These are phyloP conservation scores for Daldinia sp. DNA, from an alignment of 2,329 filamentous ascomycete species.

Conservation along the genomic window DNA sequence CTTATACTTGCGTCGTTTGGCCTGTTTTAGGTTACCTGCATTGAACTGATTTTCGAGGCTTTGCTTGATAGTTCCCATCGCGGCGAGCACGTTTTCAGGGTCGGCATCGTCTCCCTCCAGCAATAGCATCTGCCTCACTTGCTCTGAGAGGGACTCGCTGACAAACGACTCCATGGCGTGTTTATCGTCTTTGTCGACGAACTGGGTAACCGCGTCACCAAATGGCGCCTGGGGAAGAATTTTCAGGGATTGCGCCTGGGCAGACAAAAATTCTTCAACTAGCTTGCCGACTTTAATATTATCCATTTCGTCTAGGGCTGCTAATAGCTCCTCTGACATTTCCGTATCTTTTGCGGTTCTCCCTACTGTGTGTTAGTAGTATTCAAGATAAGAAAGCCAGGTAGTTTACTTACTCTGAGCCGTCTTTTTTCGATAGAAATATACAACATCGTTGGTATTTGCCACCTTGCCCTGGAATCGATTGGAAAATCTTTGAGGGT, in stretches of 20 bases:
- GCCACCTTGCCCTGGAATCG: constrained; percentile 91
- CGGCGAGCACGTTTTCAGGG: constrained; percentile 76
- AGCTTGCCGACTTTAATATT: constrained; percentile 88
- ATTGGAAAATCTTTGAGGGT: constrained; percentile 95
- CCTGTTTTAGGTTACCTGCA: constrained; percentile 69
- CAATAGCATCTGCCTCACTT: constrained; percentile 76
- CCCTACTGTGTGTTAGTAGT: constrained; percentile 41
- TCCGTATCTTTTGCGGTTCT: constrained; percentile 62
- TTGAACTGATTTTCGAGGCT: constrained; percentile 78
- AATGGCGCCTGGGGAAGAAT: constrained; percentile 94
- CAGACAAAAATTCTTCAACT: constrained; percentile 86
- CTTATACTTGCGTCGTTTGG: constrained; percentile 70
- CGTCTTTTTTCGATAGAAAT: constrained; percentile 92
- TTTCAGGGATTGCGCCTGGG: constrained; percentile 90
- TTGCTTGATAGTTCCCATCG: constrained; percentile 78
- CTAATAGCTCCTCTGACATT: constrained; percentile 72
- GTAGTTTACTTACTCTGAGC: constrained; percentile 57
- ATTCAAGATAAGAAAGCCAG: background rate
- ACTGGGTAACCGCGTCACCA: constrained; percentile 91
- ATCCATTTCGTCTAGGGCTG: constrained; percentile 74
- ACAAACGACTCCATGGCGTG: constrained; percentile 89
- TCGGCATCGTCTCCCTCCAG: constrained; percentile 74
- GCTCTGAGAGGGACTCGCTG: constrained; percentile 75
- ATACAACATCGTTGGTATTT: constrained; percentile 92
- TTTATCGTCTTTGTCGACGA: constrained; percentile 95